A percentile compares a stretch with the other conserved stretches of the same genome.
Evolutionary conservation across 192 early-diverging fungal genomes (phyloP).

Genomic region (Borealophlyctis nickersoniae): DNA sequence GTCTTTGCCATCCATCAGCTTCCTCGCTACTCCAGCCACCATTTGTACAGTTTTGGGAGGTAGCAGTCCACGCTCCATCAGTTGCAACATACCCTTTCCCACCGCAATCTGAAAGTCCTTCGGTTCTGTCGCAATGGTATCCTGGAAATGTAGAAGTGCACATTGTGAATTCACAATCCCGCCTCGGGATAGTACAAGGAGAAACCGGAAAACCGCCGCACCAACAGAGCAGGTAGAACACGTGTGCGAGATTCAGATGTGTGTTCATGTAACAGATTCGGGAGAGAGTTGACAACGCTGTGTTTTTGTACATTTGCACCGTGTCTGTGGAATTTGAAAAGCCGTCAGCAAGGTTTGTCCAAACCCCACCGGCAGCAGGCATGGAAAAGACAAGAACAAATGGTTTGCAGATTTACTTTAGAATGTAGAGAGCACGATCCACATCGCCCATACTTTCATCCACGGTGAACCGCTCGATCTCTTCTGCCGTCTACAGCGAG

Average conservation of each 20-base stretch:
- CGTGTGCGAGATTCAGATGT: constrained; percentile 21
- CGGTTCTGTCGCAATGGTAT: constrained; percentile 17
- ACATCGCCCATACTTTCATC: constrained; percentile 44
- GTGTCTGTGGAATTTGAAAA: constrained; percentile 23
- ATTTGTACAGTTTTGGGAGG: constrained; percentile 14
- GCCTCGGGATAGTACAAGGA: too few species aligned
- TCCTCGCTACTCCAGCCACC: constrained; percentile 25
- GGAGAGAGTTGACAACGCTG: constrained; percentile 29
- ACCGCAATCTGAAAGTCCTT: constrained; percentile 27
- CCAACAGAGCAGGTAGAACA: constrained; percentile 35
- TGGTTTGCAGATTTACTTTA: too few species aligned
- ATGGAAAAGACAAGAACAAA: too few species aligned
- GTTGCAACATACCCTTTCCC: constrained; percentile 14
- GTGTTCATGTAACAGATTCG: constrained; percentile 29
- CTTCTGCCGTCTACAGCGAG: constrained; percentile 40
- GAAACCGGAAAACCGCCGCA: too few species aligned
- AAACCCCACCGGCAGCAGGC: too few species aligned
- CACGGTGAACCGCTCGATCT: constrained; percentile 38
- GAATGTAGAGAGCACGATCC: constrained; percentile 33
- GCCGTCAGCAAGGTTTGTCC: too few species aligned
- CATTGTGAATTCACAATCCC: too few species aligned
- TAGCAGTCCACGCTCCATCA: constrained; percentile 30
- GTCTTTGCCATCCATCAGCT: constrained; percentile 36
- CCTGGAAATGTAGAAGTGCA: constrained; percentile 9
- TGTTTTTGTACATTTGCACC: constrained; percentile 37